Conservation (phyloP, 1,284 basidiomycete genomes). For the Lentinus polychrous region DNA sequence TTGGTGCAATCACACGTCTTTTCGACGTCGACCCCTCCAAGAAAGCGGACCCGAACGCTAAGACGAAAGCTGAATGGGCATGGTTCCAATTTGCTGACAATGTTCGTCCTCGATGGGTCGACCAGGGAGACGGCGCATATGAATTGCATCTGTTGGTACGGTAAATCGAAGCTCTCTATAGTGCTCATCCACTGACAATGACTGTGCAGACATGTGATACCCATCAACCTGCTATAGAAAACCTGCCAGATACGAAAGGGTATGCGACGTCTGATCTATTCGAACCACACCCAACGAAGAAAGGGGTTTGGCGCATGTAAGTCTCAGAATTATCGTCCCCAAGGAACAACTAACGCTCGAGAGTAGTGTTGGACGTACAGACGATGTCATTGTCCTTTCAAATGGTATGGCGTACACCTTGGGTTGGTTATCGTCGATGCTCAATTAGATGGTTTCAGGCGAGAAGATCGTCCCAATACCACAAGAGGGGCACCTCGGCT, state of each 20-base stretch:
- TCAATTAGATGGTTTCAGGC: conserved; percentile 10
- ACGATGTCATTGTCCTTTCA: conserved; percentile 18
- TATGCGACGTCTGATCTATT: conserved; percentile 10
- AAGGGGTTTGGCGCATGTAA: conserved; percentile 15
- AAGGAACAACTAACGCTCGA: background rate
- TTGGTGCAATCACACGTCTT: conserved; percentile 7
- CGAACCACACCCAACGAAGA: conserved; percentile 12
- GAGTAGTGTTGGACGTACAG: conserved; percentile 17
- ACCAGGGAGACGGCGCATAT: conserved; percentile 23
- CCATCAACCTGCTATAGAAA: conserved; percentile 18
- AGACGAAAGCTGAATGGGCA: conserved; percentile 20
- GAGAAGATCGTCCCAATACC: conserved; percentile 24
- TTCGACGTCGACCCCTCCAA: conserved; percentile 10
- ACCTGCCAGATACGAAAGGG: conserved; percentile 11
- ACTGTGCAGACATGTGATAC: conserved; percentile 11
- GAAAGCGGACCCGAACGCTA: conserved; percentile 2
- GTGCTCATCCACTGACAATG: background rate
- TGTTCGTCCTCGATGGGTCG: conserved; percentile 17
- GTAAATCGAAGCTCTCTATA: background rate
- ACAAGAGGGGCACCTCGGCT: conserved; percentile 23
- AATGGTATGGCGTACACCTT: conserved; percentile 10
- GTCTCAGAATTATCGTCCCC: background rate
- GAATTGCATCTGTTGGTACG: conserved; percentile 28
- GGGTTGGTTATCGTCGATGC: background rate
- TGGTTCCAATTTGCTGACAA: conserved; percentile 21